Base-by-base conservation (phyloP, 2,329 filamentous ascomycete species). In the Dactylellina leptospora region DNA sequence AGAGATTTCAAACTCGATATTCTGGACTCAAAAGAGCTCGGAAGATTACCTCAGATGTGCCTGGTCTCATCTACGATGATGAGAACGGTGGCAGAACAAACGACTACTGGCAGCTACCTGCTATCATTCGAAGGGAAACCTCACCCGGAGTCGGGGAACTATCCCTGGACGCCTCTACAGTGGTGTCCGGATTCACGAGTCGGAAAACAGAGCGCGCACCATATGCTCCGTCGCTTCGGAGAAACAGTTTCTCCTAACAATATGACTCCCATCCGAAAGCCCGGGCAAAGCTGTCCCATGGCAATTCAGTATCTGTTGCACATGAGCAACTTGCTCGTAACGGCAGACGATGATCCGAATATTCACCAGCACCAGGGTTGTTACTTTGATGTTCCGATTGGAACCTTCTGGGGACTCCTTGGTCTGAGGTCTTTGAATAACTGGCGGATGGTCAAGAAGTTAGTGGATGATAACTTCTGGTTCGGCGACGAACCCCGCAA, bases 371-470 rank as follows among this genome's bases (percentile, higher is more conserved):
- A 71, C 25, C 51, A 47, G 1, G 4, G 36, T 0, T 71, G 64
- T 25, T 45, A 23, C 20, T 58, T 53, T 47, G 33, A 51, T 10
- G 20, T 58, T 3, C 64, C 56, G 0, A 23, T 56, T 13, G 51
- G 56, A 2, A 71, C 58, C 4, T 71, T 62, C 8, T 71, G 64
- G 64, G 56, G 56, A 4, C 48, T 71, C 10, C 8, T 71, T 2
- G 56, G 56, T 5, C 28, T 71, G 1, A 40, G 64, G 9, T 44
- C 56, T n/a, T 30, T 71, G 9, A 36, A 63, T 25, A 30, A 25
- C 8, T 71, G 64, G 64, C 44, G 56, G 36, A 28, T 51, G 1
- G 47, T 71, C 3, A 51, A 18, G 3, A 3, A 25, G 2, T 18
- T 71, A 13, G 10, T 71, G 13, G 10, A 51, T 4, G 42, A 62